Percentiles rank a stretch among this genome's conserved stretches.
Evolutionary conservation across 1,284 basidiomycete species (phyloP).

Genomic region (Ustilago shanxiensis): DNA sequence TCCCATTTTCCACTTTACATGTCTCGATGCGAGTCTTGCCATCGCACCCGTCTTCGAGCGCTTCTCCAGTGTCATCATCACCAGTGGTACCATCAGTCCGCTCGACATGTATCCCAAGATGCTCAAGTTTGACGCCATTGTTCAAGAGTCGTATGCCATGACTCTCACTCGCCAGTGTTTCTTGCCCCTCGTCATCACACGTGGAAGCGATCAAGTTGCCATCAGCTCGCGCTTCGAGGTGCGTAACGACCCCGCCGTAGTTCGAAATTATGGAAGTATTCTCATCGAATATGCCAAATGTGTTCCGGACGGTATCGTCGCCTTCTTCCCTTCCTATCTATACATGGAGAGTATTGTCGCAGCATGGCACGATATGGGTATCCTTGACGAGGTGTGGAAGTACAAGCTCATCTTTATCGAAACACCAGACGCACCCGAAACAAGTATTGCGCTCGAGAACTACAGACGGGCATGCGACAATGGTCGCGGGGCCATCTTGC

Average conservation of each 20-base stretch:
- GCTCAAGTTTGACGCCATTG: constrained; percentile 96
- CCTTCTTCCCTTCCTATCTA: constrained; percentile 98
- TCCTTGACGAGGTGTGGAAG: constrained; percentile 99
- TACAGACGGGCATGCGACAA: constrained; percentile 98
- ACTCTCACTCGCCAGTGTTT: constrained; percentile 96
- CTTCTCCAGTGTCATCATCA: constrained; percentile 98
- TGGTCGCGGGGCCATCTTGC: constrained; percentile 92
- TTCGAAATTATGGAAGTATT: constrained; percentile 98
- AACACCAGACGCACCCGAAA: constrained; percentile 98
- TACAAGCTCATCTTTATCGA: constrained; percentile 99
- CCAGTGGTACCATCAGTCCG: constrained; percentile 97
- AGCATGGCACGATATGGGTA: constrained; percentile 99
- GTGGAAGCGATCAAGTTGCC: constrained; percentile 97
- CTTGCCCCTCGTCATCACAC: constrained; percentile 96
- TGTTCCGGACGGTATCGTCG: constrained; percentile 98
- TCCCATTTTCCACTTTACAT: constrained; percentile 98
- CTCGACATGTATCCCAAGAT: constrained; percentile 99
- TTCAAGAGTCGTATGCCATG: constrained; percentile 98
- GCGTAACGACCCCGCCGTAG: constrained; percentile 97
- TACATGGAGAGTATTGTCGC: constrained; percentile 99
- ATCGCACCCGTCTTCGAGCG: constrained; percentile 98
- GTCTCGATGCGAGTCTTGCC: constrained; percentile 95
- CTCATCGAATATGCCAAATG: constrained; percentile 97
- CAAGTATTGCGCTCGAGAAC: constrained; percentile 96
- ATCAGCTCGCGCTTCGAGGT: constrained; percentile 99